Percentiles rank a stretch among this genome's conserved stretches.
These are phyloP conservation scores for Fraxinus americana DNA, from an alignment of 257 asterid species.

Conservation along the genomic window DNA sequence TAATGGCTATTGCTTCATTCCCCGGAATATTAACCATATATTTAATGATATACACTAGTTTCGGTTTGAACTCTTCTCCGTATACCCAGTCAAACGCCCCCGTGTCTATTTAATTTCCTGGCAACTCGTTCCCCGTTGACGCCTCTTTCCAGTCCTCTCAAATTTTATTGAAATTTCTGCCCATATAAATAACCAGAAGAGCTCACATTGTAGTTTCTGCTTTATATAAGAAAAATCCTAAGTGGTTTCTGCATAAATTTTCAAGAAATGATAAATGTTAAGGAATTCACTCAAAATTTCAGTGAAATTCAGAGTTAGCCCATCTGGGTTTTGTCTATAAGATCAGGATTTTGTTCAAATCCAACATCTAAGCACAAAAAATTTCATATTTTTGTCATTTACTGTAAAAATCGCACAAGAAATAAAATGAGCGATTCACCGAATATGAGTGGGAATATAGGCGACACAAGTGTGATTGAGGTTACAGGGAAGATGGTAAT, in stretches of 20 bases:
- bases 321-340: background rate
- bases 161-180: background rate
- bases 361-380: background rate
- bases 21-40: too few species aligned
- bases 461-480: conserved; percentile 50
- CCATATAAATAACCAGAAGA: too few species aligned
- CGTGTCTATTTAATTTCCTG: conserved; percentile 16
- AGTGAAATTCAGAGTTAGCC: background rate
- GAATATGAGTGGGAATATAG: conserved; percentile 20
- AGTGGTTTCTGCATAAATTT: background rate
- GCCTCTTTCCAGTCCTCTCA: conserved; percentile 18
- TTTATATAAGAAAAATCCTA: background rate
- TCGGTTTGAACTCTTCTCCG: background rate
- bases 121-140: conserved; percentile 24
- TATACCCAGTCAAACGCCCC: conserved; percentile 27
- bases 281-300: background rate
- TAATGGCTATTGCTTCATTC: too few species aligned
- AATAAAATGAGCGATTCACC: conserved; percentile 49
- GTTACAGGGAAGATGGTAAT: conserved; percentile 66
- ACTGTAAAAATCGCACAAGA: background rate
- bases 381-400: background rate
- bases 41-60: background rate
- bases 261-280: too few species aligned
- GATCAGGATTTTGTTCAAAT: background rate
- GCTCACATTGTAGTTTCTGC: background rate